Evolutionary conservation across 257 asterid species (phyloP).

Genomic region (Lithospermum erythrorhizon): DNA sequence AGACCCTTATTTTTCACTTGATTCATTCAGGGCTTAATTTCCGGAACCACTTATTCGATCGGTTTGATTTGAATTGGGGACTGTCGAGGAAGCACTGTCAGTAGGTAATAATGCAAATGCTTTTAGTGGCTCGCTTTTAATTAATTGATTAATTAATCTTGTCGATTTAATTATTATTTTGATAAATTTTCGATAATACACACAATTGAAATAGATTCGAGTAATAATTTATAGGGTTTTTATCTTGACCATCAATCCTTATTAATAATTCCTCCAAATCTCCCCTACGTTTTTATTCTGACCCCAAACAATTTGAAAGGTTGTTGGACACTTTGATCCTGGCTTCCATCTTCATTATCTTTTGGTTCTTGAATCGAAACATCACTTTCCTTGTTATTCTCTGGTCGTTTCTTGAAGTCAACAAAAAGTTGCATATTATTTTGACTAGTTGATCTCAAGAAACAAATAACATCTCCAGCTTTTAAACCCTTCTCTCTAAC

Average conservation of each 20-base stretch:
- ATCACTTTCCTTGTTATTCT: background rate
- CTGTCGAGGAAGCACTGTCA: no score
- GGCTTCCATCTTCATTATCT: background rate
- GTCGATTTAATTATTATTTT: no score
- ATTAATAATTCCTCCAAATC: background rate
- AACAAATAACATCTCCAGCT: slow-evolving; percentile 1
- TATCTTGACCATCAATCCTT: background rate
- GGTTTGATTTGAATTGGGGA: no score
- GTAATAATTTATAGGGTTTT: no score
- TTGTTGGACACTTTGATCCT: background rate
- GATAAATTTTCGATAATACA: no score
- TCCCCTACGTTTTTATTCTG: background rate
- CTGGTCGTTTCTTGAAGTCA: background rate
- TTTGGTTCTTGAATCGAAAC: background rate
- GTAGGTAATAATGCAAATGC: no score
- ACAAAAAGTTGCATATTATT: background rate
- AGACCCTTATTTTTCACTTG: no score
- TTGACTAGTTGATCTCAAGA: background rate
- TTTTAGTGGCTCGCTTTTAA: no score
- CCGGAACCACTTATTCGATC: no score
- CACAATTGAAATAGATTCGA: no score
- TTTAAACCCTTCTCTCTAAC: slow-evolving; percentile 1
- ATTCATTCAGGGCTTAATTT: no score
- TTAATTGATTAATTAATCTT: no score
- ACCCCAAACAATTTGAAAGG: slow-evolving; percentile 4